phyloP scores from a whole-genome alignment of 2,329 filamentous ascomycete genomes.

The Myriosclerotinia duriaeana region DNA sequence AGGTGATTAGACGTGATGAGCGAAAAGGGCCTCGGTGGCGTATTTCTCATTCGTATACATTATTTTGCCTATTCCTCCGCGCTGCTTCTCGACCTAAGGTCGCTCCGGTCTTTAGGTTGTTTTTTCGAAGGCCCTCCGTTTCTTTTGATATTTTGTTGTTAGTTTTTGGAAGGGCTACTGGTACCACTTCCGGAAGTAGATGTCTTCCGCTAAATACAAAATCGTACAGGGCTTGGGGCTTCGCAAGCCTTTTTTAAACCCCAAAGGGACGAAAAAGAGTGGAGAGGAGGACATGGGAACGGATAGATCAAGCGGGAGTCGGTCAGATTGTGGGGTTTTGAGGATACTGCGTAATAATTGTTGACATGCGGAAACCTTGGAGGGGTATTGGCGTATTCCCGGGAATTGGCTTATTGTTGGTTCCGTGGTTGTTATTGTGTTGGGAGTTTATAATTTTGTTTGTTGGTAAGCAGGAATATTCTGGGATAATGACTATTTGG shows the following conservation, averaged over 20 bases:
- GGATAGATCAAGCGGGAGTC: conserved; percentile 13
- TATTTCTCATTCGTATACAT: conserved; percentile 1
- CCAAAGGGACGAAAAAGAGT: background rate
- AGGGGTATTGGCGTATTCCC: conserved; percentile 9
- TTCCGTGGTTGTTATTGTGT: background rate
- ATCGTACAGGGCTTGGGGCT: background rate
- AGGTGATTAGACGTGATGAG: conserved; percentile 5
- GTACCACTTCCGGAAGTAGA: conserved; percentile 9
- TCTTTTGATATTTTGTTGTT: background rate
- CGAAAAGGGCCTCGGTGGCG: conserved; percentile 1
- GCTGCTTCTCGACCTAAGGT: background rate
- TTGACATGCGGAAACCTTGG: conserved; percentile 13
- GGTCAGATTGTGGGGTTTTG: conserved; percentile 18
- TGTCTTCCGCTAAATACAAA: background rate
- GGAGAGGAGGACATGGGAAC: background rate
- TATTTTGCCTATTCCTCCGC: background rate
- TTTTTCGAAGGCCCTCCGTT: background rate
- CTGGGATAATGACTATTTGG: background rate
- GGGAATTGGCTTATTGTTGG: background rate
- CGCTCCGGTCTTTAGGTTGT: background rate
- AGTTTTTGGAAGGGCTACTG: background rate
- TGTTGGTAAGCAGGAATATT: background rate
- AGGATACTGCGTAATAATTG: background rate
- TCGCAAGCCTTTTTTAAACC: background rate
- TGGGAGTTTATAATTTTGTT: background rate